Base-by-base conservation (phyloP, 163 green algal genomes). In the Scenedesmus sp. region DNA sequence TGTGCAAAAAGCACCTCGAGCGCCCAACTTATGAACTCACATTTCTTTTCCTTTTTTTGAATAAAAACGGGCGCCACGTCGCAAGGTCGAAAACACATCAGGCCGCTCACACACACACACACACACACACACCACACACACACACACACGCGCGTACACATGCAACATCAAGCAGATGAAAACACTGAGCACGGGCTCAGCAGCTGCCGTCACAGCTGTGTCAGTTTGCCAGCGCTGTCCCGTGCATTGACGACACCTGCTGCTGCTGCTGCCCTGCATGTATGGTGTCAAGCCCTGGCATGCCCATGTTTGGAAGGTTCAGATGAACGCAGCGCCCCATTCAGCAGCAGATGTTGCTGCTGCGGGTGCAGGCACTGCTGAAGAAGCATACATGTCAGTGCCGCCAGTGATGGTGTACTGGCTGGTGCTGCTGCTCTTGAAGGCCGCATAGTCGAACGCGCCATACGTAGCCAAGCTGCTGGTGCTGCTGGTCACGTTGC, bases 261-360 rank as follows among this genome's bases (percentile, higher is more conserved):
- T 76, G 59, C 59, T 72, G 65, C 65, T 76, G 65, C 65, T 76
- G 65, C 65, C 65, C 65, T 76, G 65, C 65, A 40, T 76, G 65
- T 37, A 24, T 76, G 65, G 0, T 37, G 65, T 76, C 65, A 15
- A 76, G 65, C 65, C 65, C 65, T 20, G 30, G 6, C 65, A 18
- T 37, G 30, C 0, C 30, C 65, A 76, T 72, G 35, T 18, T 10
- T 72, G 22, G 2, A 33, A 35, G 30, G 24, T 16, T 10, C 65
- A 76, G 20, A 26, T 18, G 30, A 20, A 76, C 30, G 4, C 30
- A 40, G 65, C 30, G 9, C 30, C 30, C 65, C 65, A 76, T 9
- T 40, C 65, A 37, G 65, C 65, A 20, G 65, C 65, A 76, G 65
- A 24, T 35, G 59, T 33, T 72, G 0, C 59, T 10, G 22, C 59